Percentiles rank a stretch among this genome's conserved stretches.
Conservation (phyloP, 441 rosid genomes). For the Croton setiger region DNA sequence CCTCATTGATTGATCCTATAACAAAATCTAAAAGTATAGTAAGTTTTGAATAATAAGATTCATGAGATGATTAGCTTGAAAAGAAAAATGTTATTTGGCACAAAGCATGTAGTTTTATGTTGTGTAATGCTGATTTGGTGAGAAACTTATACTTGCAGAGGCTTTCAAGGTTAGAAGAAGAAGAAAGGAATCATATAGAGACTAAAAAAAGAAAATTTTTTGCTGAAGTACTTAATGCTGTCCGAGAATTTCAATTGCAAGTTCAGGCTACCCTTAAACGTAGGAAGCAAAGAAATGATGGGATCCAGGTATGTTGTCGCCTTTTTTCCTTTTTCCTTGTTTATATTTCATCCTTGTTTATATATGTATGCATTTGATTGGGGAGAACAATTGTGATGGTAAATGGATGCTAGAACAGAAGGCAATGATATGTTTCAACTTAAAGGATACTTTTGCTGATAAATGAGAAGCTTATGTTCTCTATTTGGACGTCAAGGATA, state of each 20-base stretch:
- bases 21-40: not conserved
- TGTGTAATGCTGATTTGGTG: constrained; percentile 25
- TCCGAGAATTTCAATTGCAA: constrained; percentile 88
- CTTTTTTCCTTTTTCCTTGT: constrained; percentile 10
- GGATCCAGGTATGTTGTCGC: constrained; percentile 61
- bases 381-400: too few relatives aligned
- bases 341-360: constrained; percentile 5
- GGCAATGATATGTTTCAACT: too few relatives aligned
- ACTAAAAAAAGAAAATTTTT: constrained; percentile 87
- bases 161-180: constrained; percentile 81
- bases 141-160: constrained; percentile 55
- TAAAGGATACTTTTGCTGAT: constrained; percentile 7
- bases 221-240: constrained; percentile 82
- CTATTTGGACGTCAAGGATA: not conserved
- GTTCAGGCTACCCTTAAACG: constrained; percentile 82
- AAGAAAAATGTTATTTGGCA: not conserved
- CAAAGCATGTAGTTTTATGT: constrained; percentile 4
- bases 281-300: constrained; percentile 94
- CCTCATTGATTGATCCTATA: not conserved
- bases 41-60: constrained; percentile 1
- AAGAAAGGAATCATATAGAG: constrained; percentile 74
- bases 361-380: too few relatives aligned
- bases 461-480: not conserved
- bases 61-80: not conserved
- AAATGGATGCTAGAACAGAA: too few relatives aligned